Evolutionary conservation across 176 grass and related monocot species (phyloP), one percentile per base, ranked within the genome.

Genomic region (Carex parvula): DNA sequence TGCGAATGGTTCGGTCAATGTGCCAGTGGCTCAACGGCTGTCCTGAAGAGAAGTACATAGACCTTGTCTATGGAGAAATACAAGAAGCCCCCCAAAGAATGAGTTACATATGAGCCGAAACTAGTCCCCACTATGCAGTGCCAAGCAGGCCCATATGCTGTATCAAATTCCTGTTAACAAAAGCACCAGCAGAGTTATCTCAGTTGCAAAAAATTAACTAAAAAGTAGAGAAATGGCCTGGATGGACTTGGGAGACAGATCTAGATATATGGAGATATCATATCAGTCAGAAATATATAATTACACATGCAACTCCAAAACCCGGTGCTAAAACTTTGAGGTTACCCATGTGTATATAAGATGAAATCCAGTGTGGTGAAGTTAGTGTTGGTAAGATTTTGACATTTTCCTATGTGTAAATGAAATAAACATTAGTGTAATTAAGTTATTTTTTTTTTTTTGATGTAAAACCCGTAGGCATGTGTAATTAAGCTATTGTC

Each of bases 111-210:
- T 13, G 96, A 99, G 81, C 96, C 89, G 71, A 99, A 99, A 85
- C 93, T 93, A 67, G 93, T 95, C 59, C 96, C 96, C 24, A 98
- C 93, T 70, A 98, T 98, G 91, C 93, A 98, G 83, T 98, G 96
- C 96, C 96, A 98, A 81, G 93, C 96, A 82, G 96, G 87, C 4
- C 93, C 96, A 53, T 95, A 98, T 24, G 93, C 75, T n/a, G 86
- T 77, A 64, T 95, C 96, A 54, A 95, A 98, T 54, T 98, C 96
- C 96, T 98, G 91, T 35, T 83, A 93, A 68, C 48, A 78, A 79
- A 73, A 71, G 77, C 85, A 79, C 50, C 79, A 71, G 32, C 77
- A 66, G 60, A 72, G 69, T 80, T 79, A 84, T 70, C 52, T 55
- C 21, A 50, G 56, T 18, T 83, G 20, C 46, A 57, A 57, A 60